phyloP scores from a whole-genome alignment of 139 green algal species.

The Micromonas commoda region DNA sequence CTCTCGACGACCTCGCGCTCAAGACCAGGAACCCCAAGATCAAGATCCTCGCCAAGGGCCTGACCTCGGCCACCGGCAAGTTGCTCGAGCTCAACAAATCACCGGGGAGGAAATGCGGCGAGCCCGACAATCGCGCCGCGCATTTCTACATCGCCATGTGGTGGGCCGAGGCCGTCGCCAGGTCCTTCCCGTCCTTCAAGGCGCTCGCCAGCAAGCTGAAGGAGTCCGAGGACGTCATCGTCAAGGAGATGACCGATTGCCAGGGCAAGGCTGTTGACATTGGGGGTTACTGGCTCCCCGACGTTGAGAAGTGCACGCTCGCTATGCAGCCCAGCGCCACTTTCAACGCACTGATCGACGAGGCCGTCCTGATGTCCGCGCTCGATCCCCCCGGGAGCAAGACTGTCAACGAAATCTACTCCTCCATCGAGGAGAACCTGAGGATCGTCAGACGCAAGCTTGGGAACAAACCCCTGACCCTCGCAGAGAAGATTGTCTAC shows the following conservation, averaged over 20 bases:
- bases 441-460: neutral
- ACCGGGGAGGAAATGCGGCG: slow-evolving; percentile 12
- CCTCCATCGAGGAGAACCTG: slow-evolving; percentile 8
- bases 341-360: slow-evolving; percentile 31
- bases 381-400: neutral
- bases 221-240: slow-evolving; percentile 20
- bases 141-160: slow-evolving; percentile 31
- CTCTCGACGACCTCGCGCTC: slow-evolving; percentile 26
- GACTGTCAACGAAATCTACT: slow-evolving; percentile 12
- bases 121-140: slow-evolving; percentile 29
- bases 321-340: slow-evolving; percentile 24
- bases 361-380: neutral
- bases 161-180: slow-evolving; percentile 28
- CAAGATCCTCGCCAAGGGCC: slow-evolving; percentile 1
- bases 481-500: slow-evolving; percentile 25
- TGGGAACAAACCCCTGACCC: neutral
- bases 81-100: slow-evolving; percentile 33
- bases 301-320: slow-evolving; percentile 4
- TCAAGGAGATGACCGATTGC: slow-evolving; percentile 21
- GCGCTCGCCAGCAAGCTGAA: slow-evolving; percentile 4
- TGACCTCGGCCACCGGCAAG: slow-evolving; percentile 17
- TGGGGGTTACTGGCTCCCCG: slow-evolving; percentile 31
- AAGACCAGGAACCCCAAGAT: slow-evolving; percentile 15
- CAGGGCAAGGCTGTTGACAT: slow-evolving; percentile 26
- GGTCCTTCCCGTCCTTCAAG: neutral